phyloP scores from a whole-genome alignment of 495 filamentous ascomycete species.

The Lophium mytilinum region DNA sequence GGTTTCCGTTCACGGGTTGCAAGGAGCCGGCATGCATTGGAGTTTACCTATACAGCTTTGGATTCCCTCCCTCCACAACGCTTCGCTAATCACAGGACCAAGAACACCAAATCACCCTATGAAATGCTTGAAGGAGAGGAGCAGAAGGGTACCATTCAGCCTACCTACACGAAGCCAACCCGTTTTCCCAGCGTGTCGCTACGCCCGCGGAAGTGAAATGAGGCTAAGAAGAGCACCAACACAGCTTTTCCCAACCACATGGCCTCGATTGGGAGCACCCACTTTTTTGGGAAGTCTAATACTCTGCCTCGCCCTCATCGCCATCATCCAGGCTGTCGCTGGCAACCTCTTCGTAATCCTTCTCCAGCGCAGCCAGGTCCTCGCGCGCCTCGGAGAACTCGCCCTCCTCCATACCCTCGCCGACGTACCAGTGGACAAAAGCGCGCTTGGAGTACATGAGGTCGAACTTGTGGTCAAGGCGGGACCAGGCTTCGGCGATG shows the following conservation, averaged over 20 bases:
- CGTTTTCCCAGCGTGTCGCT: too few species aligned
- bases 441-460: constrained; percentile 96
- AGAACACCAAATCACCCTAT: not conserved
- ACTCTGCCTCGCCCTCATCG: constrained; percentile 57
- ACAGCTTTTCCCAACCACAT: not conserved
- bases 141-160: not conserved
- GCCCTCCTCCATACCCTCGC: constrained; percentile 93
- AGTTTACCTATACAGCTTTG: too few species aligned
- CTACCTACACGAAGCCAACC: not conserved
- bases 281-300: constrained; percentile 39
- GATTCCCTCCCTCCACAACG: too few species aligned
- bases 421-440: constrained; percentile 93
- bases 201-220: too few species aligned
- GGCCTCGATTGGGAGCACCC: too few species aligned
- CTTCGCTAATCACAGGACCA: not conserved
- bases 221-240: not conserved
- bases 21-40: too few species aligned
- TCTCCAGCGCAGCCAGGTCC: constrained; percentile 81
- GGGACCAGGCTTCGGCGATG: constrained; percentile 83
- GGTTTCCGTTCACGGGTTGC: too few species aligned
- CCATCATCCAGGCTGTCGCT: constrained; percentile 59
- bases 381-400: constrained; percentile 88
- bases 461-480: constrained; percentile 88
- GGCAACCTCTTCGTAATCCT: constrained; percentile 89
- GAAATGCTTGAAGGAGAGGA: not conserved